Percentiles rank a stretch among this genome's conserved stretches.
Conservation (phyloP, 345 rosid species). For the Corchorus capsularis region DNA sequence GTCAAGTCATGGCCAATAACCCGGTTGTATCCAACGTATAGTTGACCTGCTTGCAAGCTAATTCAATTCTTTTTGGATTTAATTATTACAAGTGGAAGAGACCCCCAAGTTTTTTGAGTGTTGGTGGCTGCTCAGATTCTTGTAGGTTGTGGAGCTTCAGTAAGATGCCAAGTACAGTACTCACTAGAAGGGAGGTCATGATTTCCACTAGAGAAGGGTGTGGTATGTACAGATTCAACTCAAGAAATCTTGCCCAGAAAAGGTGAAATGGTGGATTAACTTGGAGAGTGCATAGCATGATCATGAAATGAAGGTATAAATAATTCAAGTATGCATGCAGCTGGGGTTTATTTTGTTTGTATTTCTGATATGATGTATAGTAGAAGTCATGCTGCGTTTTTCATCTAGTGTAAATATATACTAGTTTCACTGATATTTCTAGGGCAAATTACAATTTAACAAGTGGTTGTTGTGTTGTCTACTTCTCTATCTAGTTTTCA, state of each 20-base stretch:
- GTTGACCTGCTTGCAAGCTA: not conserved
- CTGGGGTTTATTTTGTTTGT: not conserved
- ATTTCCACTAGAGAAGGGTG: too few relatives aligned
- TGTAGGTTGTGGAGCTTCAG: not conserved
- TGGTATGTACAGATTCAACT: slow-evolving; percentile 7
- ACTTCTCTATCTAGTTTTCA: not conserved
- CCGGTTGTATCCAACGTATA: slow-evolving; percentile 7
- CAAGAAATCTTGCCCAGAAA: not conserved
- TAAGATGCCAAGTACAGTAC: not conserved
- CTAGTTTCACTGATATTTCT: not conserved
- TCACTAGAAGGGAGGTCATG: not conserved
- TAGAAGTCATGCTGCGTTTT: not conserved
- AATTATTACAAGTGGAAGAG: not conserved
- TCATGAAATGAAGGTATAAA: not conserved
- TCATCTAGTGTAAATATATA: not conserved
- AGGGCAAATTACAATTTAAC: not conserved
- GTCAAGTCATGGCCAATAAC: slow-evolving; percentile 37
- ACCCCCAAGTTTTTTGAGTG: not conserved
- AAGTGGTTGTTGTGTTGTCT: not conserved
- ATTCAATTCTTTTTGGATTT: not conserved
- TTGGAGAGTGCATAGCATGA: not conserved
- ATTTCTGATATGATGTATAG: slow-evolving; percentile 3
- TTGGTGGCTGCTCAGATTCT: not conserved
- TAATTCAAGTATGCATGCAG: not conserved
- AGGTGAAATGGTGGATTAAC: not conserved